These are phyloP conservation scores for Corylus heterophylla DNA, from an alignment of 306 rosid genomes.

Conservation along the genomic window DNA sequence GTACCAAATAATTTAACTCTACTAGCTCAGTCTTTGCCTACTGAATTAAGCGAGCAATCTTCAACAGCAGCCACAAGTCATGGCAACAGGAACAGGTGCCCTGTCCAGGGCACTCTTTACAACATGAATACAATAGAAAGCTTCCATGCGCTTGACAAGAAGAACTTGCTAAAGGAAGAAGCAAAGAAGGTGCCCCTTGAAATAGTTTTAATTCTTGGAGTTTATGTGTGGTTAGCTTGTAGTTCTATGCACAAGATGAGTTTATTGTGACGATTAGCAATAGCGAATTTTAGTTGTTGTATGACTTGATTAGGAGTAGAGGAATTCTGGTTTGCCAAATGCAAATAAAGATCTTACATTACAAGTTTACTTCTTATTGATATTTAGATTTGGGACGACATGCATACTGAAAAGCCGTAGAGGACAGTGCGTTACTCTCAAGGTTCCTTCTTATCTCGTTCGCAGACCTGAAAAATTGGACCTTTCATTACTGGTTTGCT, in stretches of 20 bases:
- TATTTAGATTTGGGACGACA: slow-evolving; percentile 90
- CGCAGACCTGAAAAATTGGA: slow-evolving; percentile 93
- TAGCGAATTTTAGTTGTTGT: background rate
- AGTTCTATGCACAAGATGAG: background rate
- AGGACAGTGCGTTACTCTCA: slow-evolving; percentile 73
- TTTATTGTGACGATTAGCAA: background rate
- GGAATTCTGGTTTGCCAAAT: background rate
- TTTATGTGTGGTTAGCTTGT: background rate
- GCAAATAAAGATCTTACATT: slow-evolving; percentile 19
- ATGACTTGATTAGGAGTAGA: background rate
- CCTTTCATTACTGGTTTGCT: slow-evolving; percentile 87
- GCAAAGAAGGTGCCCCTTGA: slow-evolving; percentile 61
- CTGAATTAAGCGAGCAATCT: slow-evolving; percentile 54
- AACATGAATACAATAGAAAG: slow-evolving; percentile 85
- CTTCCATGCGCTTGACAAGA: slow-evolving; percentile 73
- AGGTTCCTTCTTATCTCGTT: slow-evolving; percentile 90
- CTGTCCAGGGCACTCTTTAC: slow-evolving; percentile 72
- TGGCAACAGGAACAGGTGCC: slow-evolving; percentile 81
- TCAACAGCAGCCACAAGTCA: slow-evolving; percentile 36
- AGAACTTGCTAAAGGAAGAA: slow-evolving; percentile 58
- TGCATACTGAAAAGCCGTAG: slow-evolving; percentile 75
- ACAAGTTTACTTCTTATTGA: slow-evolving; percentile 21
- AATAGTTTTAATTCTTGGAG: background rate
- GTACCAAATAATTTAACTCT: slow-evolving; percentile 80
- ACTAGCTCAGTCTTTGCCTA: slow-evolving; percentile 76